A percentile compares a stretch with the other conserved stretches of the same genome.
phyloP scores from a whole-genome alignment of 345 rosid species.

The Linum usitatissimum region DNA sequence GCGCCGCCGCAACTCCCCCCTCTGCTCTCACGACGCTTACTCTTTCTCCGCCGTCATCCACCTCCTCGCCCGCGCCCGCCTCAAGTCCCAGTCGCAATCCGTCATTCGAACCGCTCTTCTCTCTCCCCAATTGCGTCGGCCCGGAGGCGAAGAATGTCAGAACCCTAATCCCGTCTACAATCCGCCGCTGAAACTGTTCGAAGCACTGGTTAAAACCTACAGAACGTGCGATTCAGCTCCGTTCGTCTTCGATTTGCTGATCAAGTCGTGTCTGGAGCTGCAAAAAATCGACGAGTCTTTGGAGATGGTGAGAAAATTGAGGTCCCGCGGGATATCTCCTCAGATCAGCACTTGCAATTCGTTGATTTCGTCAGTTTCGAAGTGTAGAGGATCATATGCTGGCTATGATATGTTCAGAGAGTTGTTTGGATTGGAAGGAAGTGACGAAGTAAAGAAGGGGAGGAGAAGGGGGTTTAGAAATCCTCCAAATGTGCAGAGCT shows the following conservation, averaged over 20 bases:
- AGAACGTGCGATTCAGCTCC: conserved; percentile 84
- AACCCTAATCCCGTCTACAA: background rate
- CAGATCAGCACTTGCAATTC: conserved; percentile 49
- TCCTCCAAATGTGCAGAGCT: conserved; percentile 53
- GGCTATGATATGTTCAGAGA: conserved; percentile 55
- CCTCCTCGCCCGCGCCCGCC: conserved; percentile 67
- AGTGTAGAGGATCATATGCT: conserved; percentile 26
- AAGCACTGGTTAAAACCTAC: conserved; percentile 41
- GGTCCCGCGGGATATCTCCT: conserved; percentile 45
- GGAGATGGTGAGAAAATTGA: conserved; percentile 44
- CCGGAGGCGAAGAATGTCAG: background rate
- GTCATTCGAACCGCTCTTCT: conserved; percentile 42
- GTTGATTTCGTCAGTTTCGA: conserved; percentile 39
- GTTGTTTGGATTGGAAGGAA: conserved; percentile 34
- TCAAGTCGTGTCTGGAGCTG: conserved; percentile 53
- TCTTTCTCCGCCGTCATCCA: conserved; percentile 56
- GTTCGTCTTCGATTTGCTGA: conserved; percentile 66
- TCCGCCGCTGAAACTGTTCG: conserved; percentile 27
- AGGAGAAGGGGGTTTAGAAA: conserved; percentile 21
- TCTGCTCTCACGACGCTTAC: conserved; percentile 44
- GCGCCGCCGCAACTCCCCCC: conserved; percentile 28
- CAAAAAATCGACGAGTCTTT: conserved; percentile 46
- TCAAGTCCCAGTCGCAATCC: conserved; percentile 34
- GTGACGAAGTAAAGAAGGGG: conserved; percentile 10
- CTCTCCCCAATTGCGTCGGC: conserved; percentile 20